Conservation (phyloP, 257 asterid genomes). For the Primulina eburnea region DNA sequence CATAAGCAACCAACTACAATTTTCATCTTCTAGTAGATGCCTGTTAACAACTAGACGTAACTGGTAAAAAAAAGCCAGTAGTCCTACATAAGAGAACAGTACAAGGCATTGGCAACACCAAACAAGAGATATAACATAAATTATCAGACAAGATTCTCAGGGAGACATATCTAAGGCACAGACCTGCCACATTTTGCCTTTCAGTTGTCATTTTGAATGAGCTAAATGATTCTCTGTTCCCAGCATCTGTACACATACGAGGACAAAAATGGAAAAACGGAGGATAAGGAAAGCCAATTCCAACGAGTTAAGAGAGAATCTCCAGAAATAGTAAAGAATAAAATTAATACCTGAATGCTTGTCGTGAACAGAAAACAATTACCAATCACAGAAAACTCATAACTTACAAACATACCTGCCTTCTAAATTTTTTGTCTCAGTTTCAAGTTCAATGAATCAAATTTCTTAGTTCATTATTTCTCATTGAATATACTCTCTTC, state of each 20-base stretch:
- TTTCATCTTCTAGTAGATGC: neutral
- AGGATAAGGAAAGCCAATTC: neutral
- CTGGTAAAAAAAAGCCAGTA: neutral
- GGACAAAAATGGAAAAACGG: neutral
- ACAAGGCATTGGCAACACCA: neutral
- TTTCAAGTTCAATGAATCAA: neutral
- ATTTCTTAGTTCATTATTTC: neutral
- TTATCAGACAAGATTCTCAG: conserved; percentile 15
- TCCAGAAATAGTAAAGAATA: neutral
- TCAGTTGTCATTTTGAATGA: conserved; percentile 17
- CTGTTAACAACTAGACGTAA: neutral
- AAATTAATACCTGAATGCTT: too few relatives aligned
- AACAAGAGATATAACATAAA: conserved; percentile 9
- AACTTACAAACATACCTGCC: neutral
- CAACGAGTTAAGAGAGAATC: neutral
- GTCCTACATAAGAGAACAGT: neutral
- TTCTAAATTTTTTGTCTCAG: neutral
- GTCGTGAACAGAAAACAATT: neutral
- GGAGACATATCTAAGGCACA: neutral
- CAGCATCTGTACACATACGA: conserved; percentile 23
- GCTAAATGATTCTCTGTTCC: conserved; percentile 27
- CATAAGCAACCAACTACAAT: neutral
- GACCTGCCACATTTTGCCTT: conserved; percentile 42
- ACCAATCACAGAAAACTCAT: neutral
- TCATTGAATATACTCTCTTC: neutral